Evolutionary conservation across 257 asterid species (phyloP), one percentile per base, ranked within the genome.

Genomic region (Gynochthodes officinalis): DNA sequence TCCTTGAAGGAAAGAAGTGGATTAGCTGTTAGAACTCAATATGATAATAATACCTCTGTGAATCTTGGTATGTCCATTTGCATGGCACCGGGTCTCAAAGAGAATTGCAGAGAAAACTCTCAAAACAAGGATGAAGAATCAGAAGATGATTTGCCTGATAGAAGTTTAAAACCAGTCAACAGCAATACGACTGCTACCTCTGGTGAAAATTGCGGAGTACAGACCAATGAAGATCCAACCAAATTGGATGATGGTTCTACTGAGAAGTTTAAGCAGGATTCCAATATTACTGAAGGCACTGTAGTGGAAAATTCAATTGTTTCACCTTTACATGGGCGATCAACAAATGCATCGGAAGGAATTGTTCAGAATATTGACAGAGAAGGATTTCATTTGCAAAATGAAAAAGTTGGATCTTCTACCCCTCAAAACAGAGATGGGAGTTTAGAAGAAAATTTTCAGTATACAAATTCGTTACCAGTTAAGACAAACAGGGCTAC

Each of bases 1-100:
- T 81, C 87, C 73, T 79, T 87, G 74, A 87, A 81, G 79, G 88
- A 87, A 72, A 73, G 73, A 76, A 83, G 95, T 77, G 85, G 92
- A 72, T 75, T 86, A 79, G 70, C 61, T 39, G 64, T 71, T 76
- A 79, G 67, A 55, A 70, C 78, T 71, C 85, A 62, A 58, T 54
- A 74, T 46, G 78, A 80, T 67, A 73, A 44, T 70, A 72, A 67
- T 33, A 49, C 55, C 63, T 55, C 78, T 12, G 69, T 23, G 14
- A 67, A 55, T 28, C 74, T 54, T 74, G 81, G 68, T 59, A 71
- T 66, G 52, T n/a, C 70, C 74, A 75, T 70, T 75, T 78, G 55
- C 57, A 32, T 65, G 57, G 57, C 46, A 25, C 69, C 60, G 43
- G 43, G 55, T 57, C 42, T 7, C 70, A 80, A 75, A 70, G 75